A percentile compares a stretch with the other conserved stretches of the same genome.
These are phyloP conservation scores for Spergularia marina DNA, from an alignment of 148 eudicot genomes.

Conservation along the genomic window DNA sequence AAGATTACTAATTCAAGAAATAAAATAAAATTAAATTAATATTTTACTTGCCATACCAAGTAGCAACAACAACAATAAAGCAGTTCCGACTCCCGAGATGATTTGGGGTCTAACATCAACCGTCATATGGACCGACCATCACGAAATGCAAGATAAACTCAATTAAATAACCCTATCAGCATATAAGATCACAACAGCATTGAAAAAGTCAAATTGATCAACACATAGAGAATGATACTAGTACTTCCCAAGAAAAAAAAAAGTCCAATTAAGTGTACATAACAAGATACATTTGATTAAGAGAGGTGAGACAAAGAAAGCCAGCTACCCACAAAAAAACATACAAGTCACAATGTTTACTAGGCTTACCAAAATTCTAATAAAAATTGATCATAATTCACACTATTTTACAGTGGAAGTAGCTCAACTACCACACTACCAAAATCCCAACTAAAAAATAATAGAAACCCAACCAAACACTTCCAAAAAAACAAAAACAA, in stretches of 20 bases:
- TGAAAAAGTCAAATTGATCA: conserved; percentile 20
- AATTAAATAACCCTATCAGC: not conserved
- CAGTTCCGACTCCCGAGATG: not conserved
- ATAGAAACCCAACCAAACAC: not conserved
- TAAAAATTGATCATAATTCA: conserved; percentile 2
- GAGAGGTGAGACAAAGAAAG: conserved; percentile 24
- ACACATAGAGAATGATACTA: not conserved
- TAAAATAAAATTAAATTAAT: not conserved
- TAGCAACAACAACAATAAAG: too few relatives aligned
- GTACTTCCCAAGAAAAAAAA: not conserved
- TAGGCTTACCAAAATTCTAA: not conserved
- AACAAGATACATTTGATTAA: not conserved
- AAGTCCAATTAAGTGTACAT: conserved; percentile 15
- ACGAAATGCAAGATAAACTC: not conserved
- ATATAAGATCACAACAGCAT: not conserved
- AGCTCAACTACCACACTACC: conserved; percentile 32
- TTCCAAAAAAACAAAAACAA: not conserved
- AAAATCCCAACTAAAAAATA: conserved; percentile 8
- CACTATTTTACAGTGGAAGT: conserved; percentile 18
- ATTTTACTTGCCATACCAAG: not conserved
- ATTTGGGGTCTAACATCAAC: conserved; percentile 1
- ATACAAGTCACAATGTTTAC: conserved; percentile 22
- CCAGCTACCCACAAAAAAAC: conserved; percentile 16
- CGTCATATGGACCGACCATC: not conserved
- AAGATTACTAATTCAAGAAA: not conserved